These are phyloP conservation scores for Emergomyces orientalis DNA, from an alignment of 2,329 filamentous ascomycete species.

Conservation along the genomic window DNA sequence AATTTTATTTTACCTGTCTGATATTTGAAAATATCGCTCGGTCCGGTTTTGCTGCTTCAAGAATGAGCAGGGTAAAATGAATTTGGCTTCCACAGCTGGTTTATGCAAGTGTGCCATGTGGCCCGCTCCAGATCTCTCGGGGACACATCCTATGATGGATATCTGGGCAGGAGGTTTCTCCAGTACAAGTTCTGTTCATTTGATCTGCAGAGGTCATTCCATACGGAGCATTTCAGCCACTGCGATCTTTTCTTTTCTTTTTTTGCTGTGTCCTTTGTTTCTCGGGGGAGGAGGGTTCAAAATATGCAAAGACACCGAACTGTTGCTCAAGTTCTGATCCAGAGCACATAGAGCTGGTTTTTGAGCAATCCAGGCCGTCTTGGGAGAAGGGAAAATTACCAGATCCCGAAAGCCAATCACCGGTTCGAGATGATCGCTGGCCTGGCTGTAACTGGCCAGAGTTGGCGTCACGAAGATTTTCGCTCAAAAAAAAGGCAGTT, in stretches of 20 bases:
- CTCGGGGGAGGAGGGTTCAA: background rate
- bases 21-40: too few relatives aligned
- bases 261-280: background rate
- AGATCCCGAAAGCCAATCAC: constrained; percentile 1
- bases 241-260: background rate
- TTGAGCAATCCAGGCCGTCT: background rate
- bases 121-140: background rate
- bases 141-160: background rate
- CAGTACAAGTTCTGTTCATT: background rate
- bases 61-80: background rate
- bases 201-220: background rate
- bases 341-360: background rate
- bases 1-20: background rate
- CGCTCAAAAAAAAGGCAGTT: background rate
- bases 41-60: too few relatives aligned
- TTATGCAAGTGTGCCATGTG: constrained; percentile 5
- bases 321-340: background rate
- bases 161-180: background rate
- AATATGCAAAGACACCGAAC: background rate
- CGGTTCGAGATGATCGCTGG: background rate
- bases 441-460: background rate
- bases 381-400: too few relatives aligned
- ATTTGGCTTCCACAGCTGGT: background rate
- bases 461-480: background rate
- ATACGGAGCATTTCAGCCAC: background rate